Evolutionary conservation across 352 stramenopile genomes (phyloP).

Genomic region (Thalassiosira mediterranea): DNA sequence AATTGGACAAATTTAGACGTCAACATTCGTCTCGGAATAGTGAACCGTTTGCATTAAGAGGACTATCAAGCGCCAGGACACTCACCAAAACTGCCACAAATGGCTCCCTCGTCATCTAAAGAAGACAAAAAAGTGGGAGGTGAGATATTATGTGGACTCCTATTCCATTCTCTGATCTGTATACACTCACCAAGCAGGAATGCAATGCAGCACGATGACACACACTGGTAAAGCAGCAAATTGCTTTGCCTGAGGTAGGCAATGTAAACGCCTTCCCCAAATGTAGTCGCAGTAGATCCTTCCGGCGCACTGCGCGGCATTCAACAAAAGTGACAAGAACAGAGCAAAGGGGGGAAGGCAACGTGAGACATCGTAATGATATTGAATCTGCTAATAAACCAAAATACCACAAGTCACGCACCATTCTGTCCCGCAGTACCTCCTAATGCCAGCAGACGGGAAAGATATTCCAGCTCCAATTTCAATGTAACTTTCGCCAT

Average conservation of each 20-base stretch:
- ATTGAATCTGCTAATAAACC: neutral
- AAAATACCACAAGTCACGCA: neutral
- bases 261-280: slow-evolving; percentile 70
- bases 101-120: slow-evolving; percentile 62
- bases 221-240: slow-evolving; percentile 77
- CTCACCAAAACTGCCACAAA: slow-evolving; percentile 70
- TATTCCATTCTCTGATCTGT: neutral
- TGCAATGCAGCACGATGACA: slow-evolving; percentile 68
- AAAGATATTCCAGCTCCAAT: slow-evolving; percentile 62
- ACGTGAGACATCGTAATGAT: no score
- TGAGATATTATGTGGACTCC: neutral
- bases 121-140: no score
- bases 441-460: slow-evolving; percentile 59
- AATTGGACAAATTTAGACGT: neutral
- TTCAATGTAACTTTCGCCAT: slow-evolving; percentile 77
- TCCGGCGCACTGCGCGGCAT: neutral
- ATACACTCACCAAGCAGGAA: slow-evolving; percentile 58
- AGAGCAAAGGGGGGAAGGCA: no score
- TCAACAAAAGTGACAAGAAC: no score
- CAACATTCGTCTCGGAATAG: neutral
- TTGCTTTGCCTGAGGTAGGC: slow-evolving; percentile 66
- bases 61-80: slow-evolving; percentile 20
- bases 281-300: slow-evolving; percentile 56
- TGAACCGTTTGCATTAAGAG: neutral
- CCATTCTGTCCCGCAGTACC: slow-evolving; percentile 25